These are phyloP conservation scores for Ampelocalamus luodianensis DNA, from an alignment of 176 grass and related monocot species.

Conservation along the genomic window DNA sequence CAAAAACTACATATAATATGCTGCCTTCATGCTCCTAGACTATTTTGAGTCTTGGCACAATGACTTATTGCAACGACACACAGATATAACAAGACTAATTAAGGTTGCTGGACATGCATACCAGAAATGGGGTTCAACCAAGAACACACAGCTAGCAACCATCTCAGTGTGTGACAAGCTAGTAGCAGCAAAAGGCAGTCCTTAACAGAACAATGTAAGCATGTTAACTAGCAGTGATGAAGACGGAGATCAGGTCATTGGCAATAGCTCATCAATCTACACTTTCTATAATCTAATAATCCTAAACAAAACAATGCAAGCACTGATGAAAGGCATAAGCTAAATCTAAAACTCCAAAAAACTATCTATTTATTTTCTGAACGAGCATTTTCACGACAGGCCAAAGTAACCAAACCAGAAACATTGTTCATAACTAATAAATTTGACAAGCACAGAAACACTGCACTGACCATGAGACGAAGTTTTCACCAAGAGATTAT, in stretches of 20 bases:
- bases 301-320: no score
- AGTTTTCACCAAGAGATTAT: conserved; percentile 18
- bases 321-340: background rate
- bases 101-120: conserved; percentile 16
- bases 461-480: background rate
- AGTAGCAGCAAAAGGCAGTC: background rate
- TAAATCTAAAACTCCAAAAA: conserved; percentile 1
- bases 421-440: conserved; percentile 3
- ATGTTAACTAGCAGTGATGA: background rate
- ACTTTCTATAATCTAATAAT: no score
- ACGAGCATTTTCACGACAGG: background rate
- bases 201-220: background rate
- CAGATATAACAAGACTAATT: background rate
- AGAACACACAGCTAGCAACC: conserved; percentile 31
- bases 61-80: background rate
- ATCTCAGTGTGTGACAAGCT: background rate
- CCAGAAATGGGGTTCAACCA: conserved; percentile 1
- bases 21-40: background rate
- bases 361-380: background rate
- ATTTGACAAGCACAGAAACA: conserved; percentile 6
- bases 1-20: background rate
- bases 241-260: background rate
- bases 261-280: background rate
- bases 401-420: conserved; percentile 21
- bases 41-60: background rate